Evolutionary conservation across 169 alveolate genomes (phyloP), one percentile per base, ranked within the genome.

Genomic region (Cryptosporidium tyzzeri): DNA sequence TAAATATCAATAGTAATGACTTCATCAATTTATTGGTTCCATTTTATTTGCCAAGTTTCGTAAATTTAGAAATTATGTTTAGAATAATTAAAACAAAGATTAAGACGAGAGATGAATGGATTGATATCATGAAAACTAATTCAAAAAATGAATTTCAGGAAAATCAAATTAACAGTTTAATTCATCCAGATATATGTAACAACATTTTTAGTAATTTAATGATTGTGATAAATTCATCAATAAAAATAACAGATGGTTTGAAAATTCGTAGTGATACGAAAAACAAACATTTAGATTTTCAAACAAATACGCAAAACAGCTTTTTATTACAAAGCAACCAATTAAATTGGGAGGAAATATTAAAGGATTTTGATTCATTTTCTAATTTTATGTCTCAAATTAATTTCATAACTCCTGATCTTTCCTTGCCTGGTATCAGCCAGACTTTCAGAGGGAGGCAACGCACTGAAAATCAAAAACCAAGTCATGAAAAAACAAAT

Each of bases 81-180:
- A 65, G 26, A 29, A 67, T 80, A 21, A 62, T 80, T 31, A 80
- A 80, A 41, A 62, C 80, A 26, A 80, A 80, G 45, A 80, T 80
- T 9, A 62, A 61, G 39, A 80, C 75, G 9, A 80, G 89, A 65
- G 59, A 70, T 65, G 89, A 80, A 48, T 80, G 89, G 89, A 80
- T 45, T 26, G 67, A 61, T n/a, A 37, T 69, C 67, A 58, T 33
- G 12, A 62, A 62, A 39, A 65, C 48, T 9, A n/a, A 3, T 7
- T 53, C 70, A 4, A 29, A 16, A 4, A 45, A n/a, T 2, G n/a
- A 51, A 14, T 45, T 10, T 4, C 51, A 55, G 26, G 67, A 21
- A 21, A 33, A 62, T 29, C 50, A 80, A 18, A 41, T 65, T 26
- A 59, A 29, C 35, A 62, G 44, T 21, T 80, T 65, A 62, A 62